These are phyloP conservation scores for Tylopilus intermedius DNA, from an alignment of 768 basidiomycete genomes.

Conservation along the genomic window DNA sequence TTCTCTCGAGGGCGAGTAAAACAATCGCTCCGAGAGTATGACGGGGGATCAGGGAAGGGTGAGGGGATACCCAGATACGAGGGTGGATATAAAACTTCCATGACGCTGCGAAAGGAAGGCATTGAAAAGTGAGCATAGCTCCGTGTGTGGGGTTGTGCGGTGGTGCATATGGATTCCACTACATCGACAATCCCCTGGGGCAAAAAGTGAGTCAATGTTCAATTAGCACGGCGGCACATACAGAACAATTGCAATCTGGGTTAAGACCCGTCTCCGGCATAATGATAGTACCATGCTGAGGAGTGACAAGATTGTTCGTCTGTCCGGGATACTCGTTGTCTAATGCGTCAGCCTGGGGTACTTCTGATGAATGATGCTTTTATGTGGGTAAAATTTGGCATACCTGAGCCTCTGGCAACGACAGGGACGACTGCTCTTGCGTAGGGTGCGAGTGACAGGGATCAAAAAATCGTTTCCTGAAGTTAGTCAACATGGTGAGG, in stretches of 20 bases:
- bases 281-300: neutral
- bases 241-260: neutral
- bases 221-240: neutral
- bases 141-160: neutral
- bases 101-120: slow-evolving; percentile 20
- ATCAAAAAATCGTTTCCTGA: slow-evolving; percentile 5
- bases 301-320: neutral
- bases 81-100: slow-evolving; percentile 27
- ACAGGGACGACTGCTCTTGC: neutral
- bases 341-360: neutral
- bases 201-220: slow-evolving; percentile 4
- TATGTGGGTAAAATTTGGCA: neutral
- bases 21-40: slow-evolving; percentile 12
- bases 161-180: neutral
- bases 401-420: neutral
- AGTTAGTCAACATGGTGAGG: slow-evolving; percentile 11
- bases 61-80: slow-evolving; percentile 11
- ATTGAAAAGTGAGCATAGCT: neutral
- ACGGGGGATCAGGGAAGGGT: slow-evolving; percentile 17
- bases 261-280: neutral
- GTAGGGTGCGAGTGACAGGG: neutral
- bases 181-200: slow-evolving; percentile 7
- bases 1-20: neutral
- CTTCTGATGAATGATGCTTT: neutral
- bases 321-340: neutral